Conservation (phyloP, 2,329 filamentous ascomycete species). For the Aspergillus eucalypticola region DNA sequence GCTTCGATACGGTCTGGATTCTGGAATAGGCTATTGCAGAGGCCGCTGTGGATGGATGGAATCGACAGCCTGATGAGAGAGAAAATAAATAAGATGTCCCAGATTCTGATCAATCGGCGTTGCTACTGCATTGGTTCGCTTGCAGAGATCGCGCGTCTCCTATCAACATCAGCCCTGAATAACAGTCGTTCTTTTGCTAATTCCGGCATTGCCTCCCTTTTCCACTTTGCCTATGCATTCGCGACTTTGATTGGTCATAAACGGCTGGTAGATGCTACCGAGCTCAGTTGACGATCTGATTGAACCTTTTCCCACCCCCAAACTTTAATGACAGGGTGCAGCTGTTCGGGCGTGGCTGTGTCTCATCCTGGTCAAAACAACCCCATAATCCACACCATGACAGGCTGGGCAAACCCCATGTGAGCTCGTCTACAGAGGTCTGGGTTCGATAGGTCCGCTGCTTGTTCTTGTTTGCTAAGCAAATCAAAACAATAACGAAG, state of each 20-base stretch:
- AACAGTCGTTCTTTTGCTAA: background rate
- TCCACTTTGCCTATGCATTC: too few relatives aligned
- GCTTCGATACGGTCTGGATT: slow-evolving; percentile 4
- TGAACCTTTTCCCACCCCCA: background rate
- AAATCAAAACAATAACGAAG: too few relatives aligned
- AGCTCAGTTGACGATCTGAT: slow-evolving; percentile 1
- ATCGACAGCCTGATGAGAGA: too few relatives aligned
- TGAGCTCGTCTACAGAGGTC: background rate
- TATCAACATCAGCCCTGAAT: background rate
- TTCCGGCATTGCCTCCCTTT: background rate
- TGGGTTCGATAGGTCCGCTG: background rate
- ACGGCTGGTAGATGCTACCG: background rate
- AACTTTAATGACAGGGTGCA: background rate
- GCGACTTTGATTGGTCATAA: background rate
- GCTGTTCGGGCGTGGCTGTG: slow-evolving; percentile 16
- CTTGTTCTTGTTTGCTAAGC: background rate
- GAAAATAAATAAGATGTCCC: too few relatives aligned
- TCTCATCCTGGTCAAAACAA: slow-evolving; percentile 2
- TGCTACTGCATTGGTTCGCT: slow-evolving; percentile 1
- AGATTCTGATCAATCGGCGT: background rate
- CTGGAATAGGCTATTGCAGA: slow-evolving; percentile 4
- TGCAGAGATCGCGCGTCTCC: background rate
- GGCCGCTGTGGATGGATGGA: slow-evolving; percentile 1
- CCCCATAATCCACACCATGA: slow-evolving; percentile 8
- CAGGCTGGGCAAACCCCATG: background rate